These are phyloP conservation scores for Blastocystis hominis DNA, from an alignment of 352 stramenopile genomes.

Conservation along the genomic window DNA sequence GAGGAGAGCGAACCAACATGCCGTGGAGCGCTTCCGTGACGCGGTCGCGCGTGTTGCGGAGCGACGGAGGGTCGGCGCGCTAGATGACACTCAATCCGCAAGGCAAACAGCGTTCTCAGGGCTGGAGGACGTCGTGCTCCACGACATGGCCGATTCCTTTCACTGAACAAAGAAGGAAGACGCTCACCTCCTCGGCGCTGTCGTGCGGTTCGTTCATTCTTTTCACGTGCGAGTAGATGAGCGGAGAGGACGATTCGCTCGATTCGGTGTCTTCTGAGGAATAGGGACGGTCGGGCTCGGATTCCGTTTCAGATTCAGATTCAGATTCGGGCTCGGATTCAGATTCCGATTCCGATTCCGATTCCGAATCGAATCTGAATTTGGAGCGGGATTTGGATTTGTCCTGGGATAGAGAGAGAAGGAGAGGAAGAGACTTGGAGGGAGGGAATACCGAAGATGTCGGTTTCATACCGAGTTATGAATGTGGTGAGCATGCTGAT, in stretches of 20 bases:
- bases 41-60: too few relatives aligned
- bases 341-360: too few relatives aligned
- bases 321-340: too few relatives aligned
- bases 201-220: conserved; percentile 19
- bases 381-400: too few relatives aligned
- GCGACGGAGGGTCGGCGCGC: too few relatives aligned
- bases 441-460: neutral
- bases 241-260: neutral
- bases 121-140: neutral
- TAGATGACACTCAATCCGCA: too few relatives aligned
- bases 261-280: neutral
- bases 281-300: neutral
- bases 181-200: neutral
- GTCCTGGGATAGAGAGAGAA: too few relatives aligned
- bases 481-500: neutral
- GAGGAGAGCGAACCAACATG: neutral
- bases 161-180: neutral
- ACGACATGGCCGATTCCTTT: neutral
- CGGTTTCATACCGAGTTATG: neutral
- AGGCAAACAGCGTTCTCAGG: too few relatives aligned
- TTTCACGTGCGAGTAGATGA: neutral
- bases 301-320: neutral
- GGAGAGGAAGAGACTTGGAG: neutral
- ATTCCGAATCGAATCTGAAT: too few relatives aligned
- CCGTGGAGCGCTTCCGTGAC: neutral